phyloP scores from a whole-genome alignment of 495 filamentous ascomycete genomes.

The Podospora bellae-mahoneyi region DNA sequence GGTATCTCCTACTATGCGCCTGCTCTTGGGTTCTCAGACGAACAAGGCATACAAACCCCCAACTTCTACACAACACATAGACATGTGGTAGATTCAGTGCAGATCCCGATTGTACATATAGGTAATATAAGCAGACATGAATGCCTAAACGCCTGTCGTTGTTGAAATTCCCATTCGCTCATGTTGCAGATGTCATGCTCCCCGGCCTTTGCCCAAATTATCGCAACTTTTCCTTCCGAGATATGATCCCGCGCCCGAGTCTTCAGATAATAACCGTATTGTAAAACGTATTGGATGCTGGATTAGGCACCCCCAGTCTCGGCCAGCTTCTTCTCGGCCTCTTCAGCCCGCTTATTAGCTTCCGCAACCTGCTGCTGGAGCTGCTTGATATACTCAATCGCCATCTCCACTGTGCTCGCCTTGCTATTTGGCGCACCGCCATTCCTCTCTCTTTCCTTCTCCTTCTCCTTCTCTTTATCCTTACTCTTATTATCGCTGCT shows the following conservation, averaged over 20 bases:
- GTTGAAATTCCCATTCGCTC: not conserved
- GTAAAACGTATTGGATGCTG: not conserved
- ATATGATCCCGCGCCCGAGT: not conserved
- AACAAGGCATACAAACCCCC: not conserved
- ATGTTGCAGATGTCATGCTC: not conserved
- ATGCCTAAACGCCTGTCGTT: not conserved
- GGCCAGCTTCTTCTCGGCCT: slow-evolving; percentile 58
- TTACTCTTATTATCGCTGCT: slow-evolving; percentile 26
- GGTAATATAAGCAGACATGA: not conserved
- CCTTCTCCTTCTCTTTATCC: slow-evolving; percentile 38
- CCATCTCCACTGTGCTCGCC: slow-evolving; percentile 91
- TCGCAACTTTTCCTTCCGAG: not conserved
- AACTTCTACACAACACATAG: not conserved
- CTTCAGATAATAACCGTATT: not conserved
- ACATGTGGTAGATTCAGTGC: not conserved
- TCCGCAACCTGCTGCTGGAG: slow-evolving; percentile 71
- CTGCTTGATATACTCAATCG: slow-evolving; percentile 90
- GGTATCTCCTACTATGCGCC: not conserved
- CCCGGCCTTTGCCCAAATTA: not conserved
- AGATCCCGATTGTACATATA: not conserved
- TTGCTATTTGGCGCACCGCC: slow-evolving; percentile 69
- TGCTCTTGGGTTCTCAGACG: not conserved
- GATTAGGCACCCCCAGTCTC: slow-evolving; percentile 8
- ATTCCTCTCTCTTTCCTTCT: slow-evolving; percentile 12
- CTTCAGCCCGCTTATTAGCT: slow-evolving; percentile 60